Conservation (phyloP, 768 basidiomycete species). For the Russula dissimulans region DNA sequence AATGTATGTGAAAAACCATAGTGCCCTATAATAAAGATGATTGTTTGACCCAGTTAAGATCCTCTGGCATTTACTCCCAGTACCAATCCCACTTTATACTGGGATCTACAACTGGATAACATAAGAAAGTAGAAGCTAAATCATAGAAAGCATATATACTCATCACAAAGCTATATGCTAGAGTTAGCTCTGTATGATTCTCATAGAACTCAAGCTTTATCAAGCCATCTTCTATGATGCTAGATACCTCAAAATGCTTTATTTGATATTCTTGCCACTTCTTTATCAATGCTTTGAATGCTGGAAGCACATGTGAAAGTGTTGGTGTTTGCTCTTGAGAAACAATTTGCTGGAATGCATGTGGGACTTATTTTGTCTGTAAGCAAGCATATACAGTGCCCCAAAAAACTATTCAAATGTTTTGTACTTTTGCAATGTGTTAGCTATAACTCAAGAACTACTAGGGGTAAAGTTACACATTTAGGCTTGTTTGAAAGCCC, state of each 20-base stretch:
- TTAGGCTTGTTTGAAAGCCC: too few species aligned
- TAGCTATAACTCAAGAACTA: too few species aligned
- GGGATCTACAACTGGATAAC: neutral
- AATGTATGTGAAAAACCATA: too few species aligned
- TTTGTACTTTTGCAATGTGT: too few species aligned
- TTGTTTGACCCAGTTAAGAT: neutral
- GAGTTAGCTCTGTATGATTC: neutral
- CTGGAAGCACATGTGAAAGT: neutral
- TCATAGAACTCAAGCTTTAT: neutral
- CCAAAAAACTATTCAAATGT: too few species aligned
- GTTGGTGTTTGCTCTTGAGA: neutral
- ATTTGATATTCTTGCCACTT: neutral
- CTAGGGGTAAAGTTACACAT: too few species aligned
- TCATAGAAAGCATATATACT: neutral
- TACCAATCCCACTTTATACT: neutral
- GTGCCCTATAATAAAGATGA: neutral
- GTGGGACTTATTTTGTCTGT: neutral
- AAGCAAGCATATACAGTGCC: too few species aligned
- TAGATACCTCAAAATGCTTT: neutral
- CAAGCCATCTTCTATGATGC: neutral
- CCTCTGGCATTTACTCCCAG: neutral
- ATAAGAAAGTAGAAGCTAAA: neutral
- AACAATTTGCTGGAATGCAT: constrained; percentile 1
- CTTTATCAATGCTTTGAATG: neutral
- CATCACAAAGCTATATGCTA: neutral